Base-by-base conservation (phyloP, 192 early-diverging fungal species). In the Umbelopsis sp. region DNA sequence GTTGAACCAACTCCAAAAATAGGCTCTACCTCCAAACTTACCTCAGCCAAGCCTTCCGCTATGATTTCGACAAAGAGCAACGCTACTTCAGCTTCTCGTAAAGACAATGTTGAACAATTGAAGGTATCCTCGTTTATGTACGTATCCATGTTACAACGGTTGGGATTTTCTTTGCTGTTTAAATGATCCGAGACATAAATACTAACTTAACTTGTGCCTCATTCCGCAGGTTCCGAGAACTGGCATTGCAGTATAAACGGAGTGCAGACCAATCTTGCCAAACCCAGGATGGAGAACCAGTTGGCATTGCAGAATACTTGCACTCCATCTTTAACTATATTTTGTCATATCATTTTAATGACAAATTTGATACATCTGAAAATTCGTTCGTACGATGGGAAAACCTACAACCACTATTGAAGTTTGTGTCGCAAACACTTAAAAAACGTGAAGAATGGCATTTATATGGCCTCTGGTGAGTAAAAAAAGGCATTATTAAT, bases 271-370 rank as follows among this genome's bases (percentile, higher is more conserved):
- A 62, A 20, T 62, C 56, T 8, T 62, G 56, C 26, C 56, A 62
- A 31, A 62, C 26, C 20, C 56, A 62, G 31, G 56, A 62, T 62
- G 56, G 31, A 32, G 56, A 62, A 20, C 31, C 12, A n/a, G 56
- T 32, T 4, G 56, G 56, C 12, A 62, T 62, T 32, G 56, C 56
- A 31, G 56, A 62, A 62, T 62, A 62, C 26, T n/a, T 62, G 29
- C 56, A 62, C 31, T 62, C 56, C 56, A 62, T 62, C 2, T 62
- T 62, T 31, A 62, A 62, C 5, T 62, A 62, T 34, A 62, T 62
- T n/a, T 31, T 62, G 16, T 62, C 56, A 20, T 62, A 62, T 32
- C 56, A 62, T 32, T 62, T 62, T 7, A 62, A 62, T 34, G 56
- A 62, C 29, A 62, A 62, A 32, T 34, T 62, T 62, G 56, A 62